Conservation (phyloP, 148 eudicot genomes). For the Fagopyrum tataricum region DNA sequence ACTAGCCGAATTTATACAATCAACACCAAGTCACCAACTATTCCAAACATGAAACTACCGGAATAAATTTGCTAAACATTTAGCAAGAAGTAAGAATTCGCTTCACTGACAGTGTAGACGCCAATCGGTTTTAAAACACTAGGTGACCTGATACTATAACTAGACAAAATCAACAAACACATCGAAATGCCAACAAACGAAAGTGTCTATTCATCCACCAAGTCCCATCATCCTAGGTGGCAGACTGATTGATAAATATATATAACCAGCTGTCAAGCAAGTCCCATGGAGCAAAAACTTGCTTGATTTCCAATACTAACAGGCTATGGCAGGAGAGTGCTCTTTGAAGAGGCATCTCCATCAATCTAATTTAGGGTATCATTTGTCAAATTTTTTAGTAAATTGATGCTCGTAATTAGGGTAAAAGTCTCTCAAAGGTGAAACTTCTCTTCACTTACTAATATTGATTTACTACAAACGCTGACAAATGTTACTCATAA, state of each 20-base stretch:
- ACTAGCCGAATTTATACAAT: neutral
- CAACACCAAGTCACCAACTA: neutral
- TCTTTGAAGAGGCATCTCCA: too few relatives aligned
- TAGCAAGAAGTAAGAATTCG: neutral
- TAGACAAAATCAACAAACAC: neutral
- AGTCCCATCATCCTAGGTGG: neutral
- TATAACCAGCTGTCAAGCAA: neutral
- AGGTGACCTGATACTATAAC: neutral
- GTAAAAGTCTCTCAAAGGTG: too few relatives aligned
- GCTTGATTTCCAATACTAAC: too few relatives aligned
- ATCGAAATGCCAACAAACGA: neutral
- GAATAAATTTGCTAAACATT: neutral
- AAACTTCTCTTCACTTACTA: too few relatives aligned
- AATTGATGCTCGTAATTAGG: too few relatives aligned
- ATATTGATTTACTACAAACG: too few relatives aligned
- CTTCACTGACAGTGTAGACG: neutral
- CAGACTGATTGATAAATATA: neutral
- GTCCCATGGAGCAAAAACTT: too few relatives aligned
- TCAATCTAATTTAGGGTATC: too few relatives aligned
- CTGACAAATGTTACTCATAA: too few relatives aligned
- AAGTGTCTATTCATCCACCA: neutral
- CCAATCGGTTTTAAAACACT: neutral
- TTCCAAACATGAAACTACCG: neutral
- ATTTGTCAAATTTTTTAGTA: too few relatives aligned
- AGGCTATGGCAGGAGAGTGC: too few relatives aligned